phyloP scores from a whole-genome alignment of 129 eudicot genomes.

The Escallonia herrerae region DNA sequence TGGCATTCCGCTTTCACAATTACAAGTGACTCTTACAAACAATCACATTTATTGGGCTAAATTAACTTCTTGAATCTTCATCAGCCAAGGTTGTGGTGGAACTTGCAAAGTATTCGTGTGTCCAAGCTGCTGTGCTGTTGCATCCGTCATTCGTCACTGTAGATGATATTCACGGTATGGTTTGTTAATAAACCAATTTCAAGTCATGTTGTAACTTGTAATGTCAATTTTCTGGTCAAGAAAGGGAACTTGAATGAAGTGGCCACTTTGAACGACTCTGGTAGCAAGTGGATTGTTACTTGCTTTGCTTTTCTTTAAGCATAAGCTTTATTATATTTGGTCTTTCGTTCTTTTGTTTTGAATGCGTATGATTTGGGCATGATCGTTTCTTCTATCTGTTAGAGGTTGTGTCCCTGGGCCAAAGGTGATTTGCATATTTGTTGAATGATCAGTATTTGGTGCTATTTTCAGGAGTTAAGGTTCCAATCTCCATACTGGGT shows the following conservation, averaged over 20 bases:
- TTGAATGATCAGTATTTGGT: background rate
- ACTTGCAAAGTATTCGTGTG: conserved; percentile 21
- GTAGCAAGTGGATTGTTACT: background rate
- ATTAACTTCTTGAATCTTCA: background rate
- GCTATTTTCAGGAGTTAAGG: conserved; percentile 34
- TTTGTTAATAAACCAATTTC: background rate
- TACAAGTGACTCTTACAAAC: no score
- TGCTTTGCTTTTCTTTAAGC: background rate
- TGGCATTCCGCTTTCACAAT: no score
- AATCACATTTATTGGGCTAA: background rate
- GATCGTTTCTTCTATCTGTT: background rate
- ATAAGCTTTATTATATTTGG: no score
- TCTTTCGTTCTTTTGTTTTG: background rate
- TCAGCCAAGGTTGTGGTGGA: conserved; percentile 50
- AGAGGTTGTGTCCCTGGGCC: no score
- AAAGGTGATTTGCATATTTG: background rate
- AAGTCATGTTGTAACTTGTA: background rate
- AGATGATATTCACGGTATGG: conserved; percentile 40
- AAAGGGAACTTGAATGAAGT: background rate
- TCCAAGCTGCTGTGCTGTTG: conserved; percentile 49
- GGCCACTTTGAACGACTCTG: background rate
- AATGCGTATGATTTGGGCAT: background rate
- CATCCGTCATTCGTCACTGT: conserved; percentile 36
- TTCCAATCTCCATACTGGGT: conserved; percentile 40
- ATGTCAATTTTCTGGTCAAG: background rate